phyloP scores from a whole-genome alignment of 2,329 filamentous ascomycete genomes.

The Colletotrichum limetticola region DNA sequence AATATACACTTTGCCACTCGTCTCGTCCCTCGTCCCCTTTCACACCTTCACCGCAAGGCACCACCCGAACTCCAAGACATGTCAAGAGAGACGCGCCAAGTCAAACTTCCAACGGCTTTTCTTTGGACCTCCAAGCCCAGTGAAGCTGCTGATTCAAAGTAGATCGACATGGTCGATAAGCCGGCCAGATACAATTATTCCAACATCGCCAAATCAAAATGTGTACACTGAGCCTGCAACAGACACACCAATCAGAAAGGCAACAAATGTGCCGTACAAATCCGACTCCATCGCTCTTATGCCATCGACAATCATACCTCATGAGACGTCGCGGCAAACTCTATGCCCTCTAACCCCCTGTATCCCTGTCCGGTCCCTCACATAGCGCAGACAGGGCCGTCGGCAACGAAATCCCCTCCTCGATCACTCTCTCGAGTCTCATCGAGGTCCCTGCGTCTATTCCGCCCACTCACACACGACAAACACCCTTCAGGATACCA shows the following conservation, averaged over 20 bases:
- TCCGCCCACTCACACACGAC: background rate
- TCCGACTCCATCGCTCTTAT: slow-evolving; percentile 11
- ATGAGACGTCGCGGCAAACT: slow-evolving; percentile 31
- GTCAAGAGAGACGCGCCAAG: background rate
- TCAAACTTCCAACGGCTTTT: background rate
- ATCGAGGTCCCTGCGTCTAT: background rate
- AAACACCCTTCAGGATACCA: background rate
- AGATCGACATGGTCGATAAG: too few relatives aligned
- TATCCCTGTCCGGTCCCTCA: background rate
- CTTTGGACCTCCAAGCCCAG: too few relatives aligned
- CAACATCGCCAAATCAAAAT: background rate
- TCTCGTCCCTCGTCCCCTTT: background rate
- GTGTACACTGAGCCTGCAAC: background rate
- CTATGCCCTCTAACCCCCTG: slow-evolving; percentile 2
- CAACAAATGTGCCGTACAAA: background rate
- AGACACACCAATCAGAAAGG: background rate
- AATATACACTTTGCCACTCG: background rate
- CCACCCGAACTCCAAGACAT: background rate
- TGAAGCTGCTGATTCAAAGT: too few relatives aligned
- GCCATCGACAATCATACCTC: slow-evolving; percentile 23
- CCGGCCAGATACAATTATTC: too few relatives aligned
- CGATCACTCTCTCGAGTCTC: background rate
- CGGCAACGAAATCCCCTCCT: background rate
- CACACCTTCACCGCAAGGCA: background rate
- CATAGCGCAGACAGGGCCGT: background rate